A percentile compares a stretch with the other conserved stretches of the same genome.
phyloP scores from a whole-genome alignment of 306 rosid species.

The Cyclanthera cordifolia region DNA sequence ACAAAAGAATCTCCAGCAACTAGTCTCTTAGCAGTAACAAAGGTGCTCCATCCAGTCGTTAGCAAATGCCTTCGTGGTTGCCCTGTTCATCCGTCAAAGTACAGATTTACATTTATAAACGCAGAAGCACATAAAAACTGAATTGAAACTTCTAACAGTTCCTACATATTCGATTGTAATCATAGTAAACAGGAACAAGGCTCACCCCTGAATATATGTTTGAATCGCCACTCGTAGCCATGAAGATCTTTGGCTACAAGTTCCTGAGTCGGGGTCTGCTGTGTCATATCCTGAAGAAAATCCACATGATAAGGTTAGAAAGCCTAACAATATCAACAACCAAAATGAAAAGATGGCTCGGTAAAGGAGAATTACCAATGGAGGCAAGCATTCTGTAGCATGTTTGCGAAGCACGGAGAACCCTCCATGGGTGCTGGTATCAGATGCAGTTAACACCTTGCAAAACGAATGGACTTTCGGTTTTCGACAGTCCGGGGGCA shows the following conservation, averaged over 20 bases:
- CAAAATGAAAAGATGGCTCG: background rate
- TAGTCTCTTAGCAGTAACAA: conserved; percentile 85
- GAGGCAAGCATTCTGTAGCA: conserved; percentile 88
- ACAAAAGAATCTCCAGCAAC: conserved; percentile 90
- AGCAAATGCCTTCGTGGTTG: conserved; percentile 95
- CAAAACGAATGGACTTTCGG: conserved; percentile 49
- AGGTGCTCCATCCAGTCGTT: conserved; percentile 97
- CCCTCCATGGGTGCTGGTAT: conserved; percentile 96
- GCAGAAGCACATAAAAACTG: background rate
- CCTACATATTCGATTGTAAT: background rate
- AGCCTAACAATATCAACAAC: background rate
- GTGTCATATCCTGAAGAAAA: conserved; percentile 66
- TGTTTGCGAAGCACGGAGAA: conserved; percentile 89
- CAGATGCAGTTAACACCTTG: conserved; percentile 86
- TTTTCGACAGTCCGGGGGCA: conserved; percentile 28
- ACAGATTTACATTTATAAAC: background rate
- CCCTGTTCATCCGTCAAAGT: conserved; percentile 34
- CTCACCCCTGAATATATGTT: conserved; percentile 89
- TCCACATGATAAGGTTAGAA: background rate
- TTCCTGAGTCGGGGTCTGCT: conserved; percentile 85
- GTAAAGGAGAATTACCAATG: conserved; percentile 40
- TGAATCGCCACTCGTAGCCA: conserved; percentile 89
- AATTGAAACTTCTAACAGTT: background rate
- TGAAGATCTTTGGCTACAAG: conserved; percentile 88
- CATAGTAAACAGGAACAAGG: background rate